These are phyloP conservation scores for Plantago ovata DNA, from an alignment of 257 asterid genomes.

Conservation along the genomic window DNA sequence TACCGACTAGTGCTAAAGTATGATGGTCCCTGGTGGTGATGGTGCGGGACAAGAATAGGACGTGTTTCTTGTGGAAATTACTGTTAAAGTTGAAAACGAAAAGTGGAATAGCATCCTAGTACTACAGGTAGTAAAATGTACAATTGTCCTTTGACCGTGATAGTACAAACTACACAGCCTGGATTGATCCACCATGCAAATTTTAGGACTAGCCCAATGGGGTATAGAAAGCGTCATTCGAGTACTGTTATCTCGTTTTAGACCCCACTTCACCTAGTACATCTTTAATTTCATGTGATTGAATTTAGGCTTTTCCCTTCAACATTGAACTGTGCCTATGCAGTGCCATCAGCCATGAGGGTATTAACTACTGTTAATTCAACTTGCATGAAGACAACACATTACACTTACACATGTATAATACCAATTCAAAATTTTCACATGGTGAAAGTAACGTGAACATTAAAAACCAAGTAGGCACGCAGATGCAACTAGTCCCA, in stretches of 20 bases:
- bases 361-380: no score
- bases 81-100: not conserved
- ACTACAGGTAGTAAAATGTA: constrained; percentile 15
- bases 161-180: constrained; percentile 1
- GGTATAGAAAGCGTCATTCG: not conserved
- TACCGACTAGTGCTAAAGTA: not conserved
- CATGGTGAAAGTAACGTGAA: no score
- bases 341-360: not conserved
- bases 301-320: not conserved
- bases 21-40: no score
- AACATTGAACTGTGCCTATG: not conserved
- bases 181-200: not conserved
- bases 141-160: constrained; percentile 6
- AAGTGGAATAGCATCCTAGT: constrained; percentile 19
- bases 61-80: not conserved
- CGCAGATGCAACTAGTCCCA: no score
- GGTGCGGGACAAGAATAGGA: not conserved
- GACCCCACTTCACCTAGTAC: constrained; percentile 6
- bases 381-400: no score
- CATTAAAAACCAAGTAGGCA: no score
- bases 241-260: not conserved
- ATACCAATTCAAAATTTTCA: no score
- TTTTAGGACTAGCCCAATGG: constrained; percentile 12
- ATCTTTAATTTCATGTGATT: not conserved
- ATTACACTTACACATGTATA: no score